Evolutionary conservation across 2,329 filamentous ascomycete genomes (phyloP).

Genomic region (Sphaceloma murrayae): DNA sequence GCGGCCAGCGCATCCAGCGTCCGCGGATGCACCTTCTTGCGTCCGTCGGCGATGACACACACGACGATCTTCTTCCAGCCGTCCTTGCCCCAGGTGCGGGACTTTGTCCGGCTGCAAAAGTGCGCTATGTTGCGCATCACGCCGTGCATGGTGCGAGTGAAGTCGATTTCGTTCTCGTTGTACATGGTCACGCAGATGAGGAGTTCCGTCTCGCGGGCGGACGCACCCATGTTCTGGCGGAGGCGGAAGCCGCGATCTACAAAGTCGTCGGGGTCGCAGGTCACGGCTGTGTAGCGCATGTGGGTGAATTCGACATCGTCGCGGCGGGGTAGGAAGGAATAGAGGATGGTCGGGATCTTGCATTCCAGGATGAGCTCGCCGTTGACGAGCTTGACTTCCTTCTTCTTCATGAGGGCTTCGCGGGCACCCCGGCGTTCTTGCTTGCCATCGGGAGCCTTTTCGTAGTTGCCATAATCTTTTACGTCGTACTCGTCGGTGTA

Average conservation of each 20-base stretch:
- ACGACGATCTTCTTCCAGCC: constrained; percentile 99
- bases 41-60: constrained; percentile 88
- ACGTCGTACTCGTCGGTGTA: constrained; percentile 49
- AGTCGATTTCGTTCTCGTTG: constrained; percentile 94
- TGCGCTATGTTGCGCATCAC: constrained; percentile 98
- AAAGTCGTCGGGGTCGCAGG: constrained; percentile 92
- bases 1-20: constrained; percentile 91
- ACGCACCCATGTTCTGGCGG: constrained; percentile 78
- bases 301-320: constrained; percentile 96
- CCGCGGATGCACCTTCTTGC: constrained; percentile 83
- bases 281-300: constrained; percentile 98
- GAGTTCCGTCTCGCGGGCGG: constrained; percentile 79
- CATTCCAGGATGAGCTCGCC: constrained; percentile 95
- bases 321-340: constrained; percentile 87
- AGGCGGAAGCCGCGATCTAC: constrained; percentile 81
- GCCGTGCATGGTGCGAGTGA: constrained; percentile 95
- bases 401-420: constrained; percentile 77
- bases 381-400: constrained; percentile 93
- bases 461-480: constrained; percentile 60
- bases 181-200: constrained; percentile 99
- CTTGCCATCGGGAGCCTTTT: constrained; percentile 73
- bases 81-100: constrained; percentile 89
- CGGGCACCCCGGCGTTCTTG: constrained; percentile 82
- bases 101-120: constrained; percentile 87
- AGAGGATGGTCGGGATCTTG: constrained; percentile 96